These are phyloP conservation scores for Nothophaeocryptopus gaeumannii DNA, from an alignment of 2,329 filamentous ascomycete species.

Conservation along the genomic window DNA sequence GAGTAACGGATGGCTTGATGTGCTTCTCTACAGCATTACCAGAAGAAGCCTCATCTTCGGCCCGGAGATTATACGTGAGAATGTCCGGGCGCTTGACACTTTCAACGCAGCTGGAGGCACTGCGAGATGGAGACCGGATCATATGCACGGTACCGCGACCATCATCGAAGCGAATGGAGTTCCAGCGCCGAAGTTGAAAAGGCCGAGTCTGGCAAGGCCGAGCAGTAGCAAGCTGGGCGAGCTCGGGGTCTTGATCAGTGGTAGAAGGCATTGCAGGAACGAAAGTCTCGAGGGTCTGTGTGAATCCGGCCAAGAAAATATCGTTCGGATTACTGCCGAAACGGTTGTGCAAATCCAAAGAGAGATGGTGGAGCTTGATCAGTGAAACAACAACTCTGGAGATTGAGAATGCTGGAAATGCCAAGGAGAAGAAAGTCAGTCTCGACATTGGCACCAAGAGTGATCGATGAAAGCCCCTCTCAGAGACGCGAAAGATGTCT, in stretches of 20 bases:
- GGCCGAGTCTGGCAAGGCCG: no score
- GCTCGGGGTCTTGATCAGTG: no score
- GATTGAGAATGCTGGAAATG: neutral
- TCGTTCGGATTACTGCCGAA: neutral
- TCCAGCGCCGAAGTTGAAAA: no score
- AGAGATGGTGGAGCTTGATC: constrained; percentile 9
- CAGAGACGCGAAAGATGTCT: no score
- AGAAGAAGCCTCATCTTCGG: constrained; percentile 54
- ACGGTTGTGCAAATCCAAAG: constrained; percentile 13
- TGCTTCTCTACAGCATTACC: constrained; percentile 55
- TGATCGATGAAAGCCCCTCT: neutral
- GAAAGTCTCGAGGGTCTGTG: constrained; percentile 5
- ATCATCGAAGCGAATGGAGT: constrained; percentile 21
- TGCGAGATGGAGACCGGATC: constrained; percentile 20
- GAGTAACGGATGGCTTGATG: constrained; percentile 57
- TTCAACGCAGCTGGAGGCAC: constrained; percentile 11
- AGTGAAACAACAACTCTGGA: neutral
- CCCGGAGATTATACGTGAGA: constrained; percentile 42
- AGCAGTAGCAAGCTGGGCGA: no score
- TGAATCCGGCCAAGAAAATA: no score
- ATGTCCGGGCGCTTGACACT: constrained; percentile 23
- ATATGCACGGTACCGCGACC: constrained; percentile 26
- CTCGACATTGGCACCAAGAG: constrained; percentile 1
- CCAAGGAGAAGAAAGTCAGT: neutral
- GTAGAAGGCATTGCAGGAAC: neutral